Percentiles rank a stretch among this genome's conserved stretches.
phyloP scores from a whole-genome alignment of 73 alveolate species.

The Diophrys appendiculata region DNA sequence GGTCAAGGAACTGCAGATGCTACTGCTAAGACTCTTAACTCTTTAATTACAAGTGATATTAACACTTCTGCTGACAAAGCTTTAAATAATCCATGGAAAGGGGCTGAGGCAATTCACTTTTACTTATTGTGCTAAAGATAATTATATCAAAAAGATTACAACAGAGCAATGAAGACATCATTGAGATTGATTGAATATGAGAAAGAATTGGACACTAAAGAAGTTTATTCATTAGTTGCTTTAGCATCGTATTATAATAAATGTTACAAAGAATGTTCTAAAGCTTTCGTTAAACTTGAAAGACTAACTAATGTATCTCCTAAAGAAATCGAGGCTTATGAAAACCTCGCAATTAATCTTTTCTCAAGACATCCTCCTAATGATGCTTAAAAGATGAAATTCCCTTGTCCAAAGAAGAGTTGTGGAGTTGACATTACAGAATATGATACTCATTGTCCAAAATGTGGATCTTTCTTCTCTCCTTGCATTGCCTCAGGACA shows the following conservation, averaged over 20 bases:
- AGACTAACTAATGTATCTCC: constrained; percentile 82
- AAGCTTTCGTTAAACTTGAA: constrained; percentile 96
- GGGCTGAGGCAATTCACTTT: constrained; percentile 99
- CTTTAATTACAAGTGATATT: constrained; percentile 90
- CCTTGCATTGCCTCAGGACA: constrained; percentile 97
- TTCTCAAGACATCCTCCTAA: constrained; percentile 94
- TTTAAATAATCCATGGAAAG: constrained; percentile 98
- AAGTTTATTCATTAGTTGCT: constrained; percentile 93
- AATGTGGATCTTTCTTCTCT: constrained; percentile 95
- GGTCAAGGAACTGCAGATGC: constrained; percentile 75
- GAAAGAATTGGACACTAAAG: constrained; percentile 91
- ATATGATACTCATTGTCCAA: constrained; percentile 93
- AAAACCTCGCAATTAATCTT: constrained; percentile 93
- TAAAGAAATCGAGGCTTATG: constrained; percentile 86
- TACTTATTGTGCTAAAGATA: constrained; percentile 95
- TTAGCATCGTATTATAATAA: constrained; percentile 90
- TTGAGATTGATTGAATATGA: constrained; percentile 95
- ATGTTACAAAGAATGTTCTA: constrained; percentile 96
- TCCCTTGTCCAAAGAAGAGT: constrained; percentile 91
- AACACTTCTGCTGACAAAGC: constrained; percentile 91
- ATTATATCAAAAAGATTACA: constrained; percentile 93
- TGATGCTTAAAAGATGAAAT: constrained; percentile 74
- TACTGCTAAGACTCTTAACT: constrained; percentile 93
- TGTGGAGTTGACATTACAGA: constrained; percentile 92
- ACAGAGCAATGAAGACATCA: constrained; percentile 95